A percentile compares a stretch with the other conserved stretches of the same genome.
These are phyloP conservation scores for Vicia sativa DNA, from an alignment of 306 rosid species.

Conservation along the genomic window DNA sequence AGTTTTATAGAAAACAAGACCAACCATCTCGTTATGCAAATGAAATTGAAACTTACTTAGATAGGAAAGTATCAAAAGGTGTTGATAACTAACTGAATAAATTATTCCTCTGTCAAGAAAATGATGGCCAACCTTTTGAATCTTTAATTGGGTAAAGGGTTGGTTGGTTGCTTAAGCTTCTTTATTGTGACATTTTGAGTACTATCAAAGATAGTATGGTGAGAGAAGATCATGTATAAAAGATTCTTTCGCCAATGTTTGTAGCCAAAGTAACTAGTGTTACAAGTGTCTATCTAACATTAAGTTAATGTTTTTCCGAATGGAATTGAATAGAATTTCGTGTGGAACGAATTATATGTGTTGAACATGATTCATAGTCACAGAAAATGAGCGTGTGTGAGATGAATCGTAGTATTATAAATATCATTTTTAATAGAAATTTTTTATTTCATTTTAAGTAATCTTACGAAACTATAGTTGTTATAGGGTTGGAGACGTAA, in stretches of 20 bases:
- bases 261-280: background rate
- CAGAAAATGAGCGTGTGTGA: no score
- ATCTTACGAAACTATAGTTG: no score
- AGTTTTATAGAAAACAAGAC: slow-evolving; percentile 29
- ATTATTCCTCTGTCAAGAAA: slow-evolving; percentile 40
- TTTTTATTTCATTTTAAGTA: no score
- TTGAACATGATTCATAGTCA: no score
- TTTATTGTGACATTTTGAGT: slow-evolving; percentile 12
- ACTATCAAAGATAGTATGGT: slow-evolving; percentile 10
- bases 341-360: no score
- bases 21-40: slow-evolving; percentile 10
- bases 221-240: slow-evolving; percentile 2
- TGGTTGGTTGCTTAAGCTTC: slow-evolving; percentile 4
- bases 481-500: no score
- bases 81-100: slow-evolving; percentile 34
- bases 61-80: slow-evolving; percentile 32
- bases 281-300: background rate
- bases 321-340: background rate
- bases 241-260: background rate
- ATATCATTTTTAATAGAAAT: no score
- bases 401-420: no score
- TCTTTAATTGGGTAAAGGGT: slow-evolving; percentile 7
- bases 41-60: slow-evolving; percentile 37
- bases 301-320: background rate
- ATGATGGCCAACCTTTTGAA: slow-evolving; percentile 37